Conservation (phyloP, 2,329 filamentous ascomycete genomes). For the Cladophialophora bantiana region DNA sequence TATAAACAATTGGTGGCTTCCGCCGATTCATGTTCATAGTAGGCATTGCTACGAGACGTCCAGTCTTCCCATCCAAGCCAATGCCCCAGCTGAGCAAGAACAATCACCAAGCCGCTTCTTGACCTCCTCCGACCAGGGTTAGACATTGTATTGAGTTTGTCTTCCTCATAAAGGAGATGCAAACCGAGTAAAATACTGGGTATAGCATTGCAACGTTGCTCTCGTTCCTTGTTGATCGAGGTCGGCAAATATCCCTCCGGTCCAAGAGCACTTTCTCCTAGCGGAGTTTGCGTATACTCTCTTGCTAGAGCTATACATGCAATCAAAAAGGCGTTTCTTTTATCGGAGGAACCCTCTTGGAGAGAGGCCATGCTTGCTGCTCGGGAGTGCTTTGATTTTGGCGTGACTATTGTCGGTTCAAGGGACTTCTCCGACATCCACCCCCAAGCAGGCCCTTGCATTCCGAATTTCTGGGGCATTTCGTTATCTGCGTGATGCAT, state of each 20-base stretch:
- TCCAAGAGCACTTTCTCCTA: constrained; percentile 64
- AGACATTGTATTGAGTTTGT: constrained; percentile 75
- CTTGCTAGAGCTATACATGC: constrained; percentile 65
- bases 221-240: constrained; percentile 58
- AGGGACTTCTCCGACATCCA: constrained; percentile 60
- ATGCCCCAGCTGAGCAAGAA: constrained; percentile 78
- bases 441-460: constrained; percentile 71
- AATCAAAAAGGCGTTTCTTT: constrained; percentile 48
- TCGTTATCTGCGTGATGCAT: constrained; percentile 58
- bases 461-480: constrained; percentile 52
- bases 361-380: constrained; percentile 57
- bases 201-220: constrained; percentile 67
- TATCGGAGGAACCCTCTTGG: constrained; percentile 14
- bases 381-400: constrained; percentile 48
- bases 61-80: constrained; percentile 81
- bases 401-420: background rate
- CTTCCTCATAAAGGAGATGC: constrained; percentile 87
- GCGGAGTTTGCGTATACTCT: constrained; percentile 68
- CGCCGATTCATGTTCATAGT: constrained; percentile 68
- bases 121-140: constrained; percentile 54
- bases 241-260: constrained; percentile 71
- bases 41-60: constrained; percentile 59
- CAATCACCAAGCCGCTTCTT: constrained; percentile 66
- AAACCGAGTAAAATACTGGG: constrained; percentile 75
- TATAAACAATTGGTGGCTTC: constrained; percentile 62